Conservation (phyloP, 2,329 filamentous ascomycete species). For the Coniochaeta prunicola region DNA sequence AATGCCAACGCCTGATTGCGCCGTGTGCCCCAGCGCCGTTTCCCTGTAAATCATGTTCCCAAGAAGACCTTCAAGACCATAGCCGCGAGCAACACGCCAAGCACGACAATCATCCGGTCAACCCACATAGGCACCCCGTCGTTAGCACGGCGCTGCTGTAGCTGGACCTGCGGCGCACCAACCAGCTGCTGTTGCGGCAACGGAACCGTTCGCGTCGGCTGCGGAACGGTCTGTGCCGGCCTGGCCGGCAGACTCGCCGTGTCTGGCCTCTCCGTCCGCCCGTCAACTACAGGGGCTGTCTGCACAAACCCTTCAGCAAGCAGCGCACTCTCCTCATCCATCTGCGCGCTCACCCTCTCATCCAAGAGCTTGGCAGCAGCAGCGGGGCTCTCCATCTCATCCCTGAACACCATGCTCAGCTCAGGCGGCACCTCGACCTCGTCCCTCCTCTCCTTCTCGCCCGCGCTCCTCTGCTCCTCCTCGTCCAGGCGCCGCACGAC, state of each 20-base stretch:
- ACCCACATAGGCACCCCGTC: conserved; percentile 65
- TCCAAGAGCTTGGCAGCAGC: conserved; percentile 10
- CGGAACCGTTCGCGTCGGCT: conserved; percentile 27
- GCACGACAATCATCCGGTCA: conserved; percentile 69
- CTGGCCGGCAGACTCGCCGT: conserved; percentile 2
- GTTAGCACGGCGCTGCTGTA: conserved; percentile 15
- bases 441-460: conserved; percentile 15
- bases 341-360: background rate
- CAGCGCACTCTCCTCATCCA: conserved; percentile 35
- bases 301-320: conserved; percentile 52
- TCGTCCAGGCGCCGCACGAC: conserved; percentile 32
- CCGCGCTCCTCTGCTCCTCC: conserved; percentile 8
- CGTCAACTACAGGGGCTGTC: conserved; percentile 24
- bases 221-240: conserved; percentile 21
- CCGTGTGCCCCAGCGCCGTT: background rate
- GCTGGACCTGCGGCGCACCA: conserved; percentile 1
- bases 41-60: background rate
- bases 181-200: conserved; percentile 7
- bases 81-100: conserved; percentile 62
- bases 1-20: background rate
- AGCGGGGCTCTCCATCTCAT: conserved; percentile 51
- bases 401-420: conserved; percentile 62
- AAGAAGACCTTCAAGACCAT: conserved; percentile 57
- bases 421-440: conserved; percentile 47
- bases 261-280: background rate